Conservation (phyloP, 108 stramenopile species). For the Nitzschia sp. region DNA sequence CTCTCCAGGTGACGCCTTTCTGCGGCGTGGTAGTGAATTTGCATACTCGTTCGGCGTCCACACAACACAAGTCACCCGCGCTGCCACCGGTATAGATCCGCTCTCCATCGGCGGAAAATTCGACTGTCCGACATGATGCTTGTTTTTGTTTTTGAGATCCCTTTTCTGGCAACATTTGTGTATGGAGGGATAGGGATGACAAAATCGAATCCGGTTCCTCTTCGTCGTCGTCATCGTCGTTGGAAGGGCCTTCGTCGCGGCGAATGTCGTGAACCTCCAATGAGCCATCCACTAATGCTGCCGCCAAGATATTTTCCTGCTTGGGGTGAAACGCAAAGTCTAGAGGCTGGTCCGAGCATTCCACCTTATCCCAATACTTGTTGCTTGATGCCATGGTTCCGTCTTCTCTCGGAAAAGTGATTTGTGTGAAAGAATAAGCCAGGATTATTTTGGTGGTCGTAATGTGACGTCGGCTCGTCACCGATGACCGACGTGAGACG, state of each 20-base stretch:
- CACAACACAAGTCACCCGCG: constrained; percentile 56
- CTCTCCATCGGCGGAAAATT: constrained; percentile 64
- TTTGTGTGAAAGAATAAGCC: no score
- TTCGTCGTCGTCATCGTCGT: constrained; percentile 44
- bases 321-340: constrained; percentile 77
- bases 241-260: constrained; percentile 18
- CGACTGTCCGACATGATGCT: constrained; percentile 59
- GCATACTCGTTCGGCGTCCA: constrained; percentile 66
- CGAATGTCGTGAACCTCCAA: constrained; percentile 78
- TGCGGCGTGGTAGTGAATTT: constrained; percentile 31
- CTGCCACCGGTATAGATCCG: constrained; percentile 70
- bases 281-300: constrained; percentile 81
- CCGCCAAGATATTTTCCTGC: constrained; percentile 56
- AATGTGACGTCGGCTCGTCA: no score
- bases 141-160: constrained; percentile 20
- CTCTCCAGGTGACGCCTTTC: constrained; percentile 57
- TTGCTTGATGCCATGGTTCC: not conserved
- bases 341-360: constrained; percentile 84
- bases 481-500: no score
- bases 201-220: constrained; percentile 73
- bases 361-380: constrained; percentile 38
- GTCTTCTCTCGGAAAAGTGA: no score
- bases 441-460: no score
- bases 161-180: constrained; percentile 27
- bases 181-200: constrained; percentile 65